Percentiles rank a stretch among this genome's conserved stretches.
phyloP scores from a whole-genome alignment of 257 asterid species.

The Fraxinus americana region DNA sequence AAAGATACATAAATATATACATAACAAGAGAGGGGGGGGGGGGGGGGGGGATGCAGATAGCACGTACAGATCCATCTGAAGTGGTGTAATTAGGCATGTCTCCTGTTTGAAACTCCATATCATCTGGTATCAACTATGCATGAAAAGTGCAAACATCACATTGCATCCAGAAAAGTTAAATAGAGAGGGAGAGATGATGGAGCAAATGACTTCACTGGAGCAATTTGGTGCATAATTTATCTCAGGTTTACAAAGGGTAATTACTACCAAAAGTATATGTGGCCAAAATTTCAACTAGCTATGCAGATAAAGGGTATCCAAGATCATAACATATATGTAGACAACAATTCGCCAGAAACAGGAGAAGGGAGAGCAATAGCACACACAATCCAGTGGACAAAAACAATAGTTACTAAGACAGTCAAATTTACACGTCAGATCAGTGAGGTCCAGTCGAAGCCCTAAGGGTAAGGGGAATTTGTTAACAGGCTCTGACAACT shows the following conservation, averaged over 20 bases:
- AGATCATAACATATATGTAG: background rate
- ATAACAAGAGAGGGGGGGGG: constrained; percentile 1
- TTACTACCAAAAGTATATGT: background rate
- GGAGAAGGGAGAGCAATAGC: background rate
- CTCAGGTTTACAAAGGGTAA: background rate
- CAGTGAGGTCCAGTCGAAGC: background rate
- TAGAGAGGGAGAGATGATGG: no score
- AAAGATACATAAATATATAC: background rate
- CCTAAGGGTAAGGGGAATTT: background rate
- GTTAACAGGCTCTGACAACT: background rate
- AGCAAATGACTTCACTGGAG: background rate
- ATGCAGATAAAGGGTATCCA: background rate
- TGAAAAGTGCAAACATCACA: background rate
- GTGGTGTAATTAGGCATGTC: constrained; percentile 95
- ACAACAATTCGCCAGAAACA: background rate
- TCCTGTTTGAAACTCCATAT: constrained; percentile 97
- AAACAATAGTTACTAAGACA: background rate
- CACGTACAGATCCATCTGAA: constrained; percentile 71
- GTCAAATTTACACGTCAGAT: background rate
- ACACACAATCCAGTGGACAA: background rate
- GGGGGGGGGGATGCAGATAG: background rate
- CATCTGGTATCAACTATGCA: constrained; percentile 86
- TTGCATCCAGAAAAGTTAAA: background rate
- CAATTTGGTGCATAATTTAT: background rate
- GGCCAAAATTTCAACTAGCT: background rate